Base-by-base conservation (phyloP, 148 eudicot genomes). In the Rhododendron vialii region DNA sequence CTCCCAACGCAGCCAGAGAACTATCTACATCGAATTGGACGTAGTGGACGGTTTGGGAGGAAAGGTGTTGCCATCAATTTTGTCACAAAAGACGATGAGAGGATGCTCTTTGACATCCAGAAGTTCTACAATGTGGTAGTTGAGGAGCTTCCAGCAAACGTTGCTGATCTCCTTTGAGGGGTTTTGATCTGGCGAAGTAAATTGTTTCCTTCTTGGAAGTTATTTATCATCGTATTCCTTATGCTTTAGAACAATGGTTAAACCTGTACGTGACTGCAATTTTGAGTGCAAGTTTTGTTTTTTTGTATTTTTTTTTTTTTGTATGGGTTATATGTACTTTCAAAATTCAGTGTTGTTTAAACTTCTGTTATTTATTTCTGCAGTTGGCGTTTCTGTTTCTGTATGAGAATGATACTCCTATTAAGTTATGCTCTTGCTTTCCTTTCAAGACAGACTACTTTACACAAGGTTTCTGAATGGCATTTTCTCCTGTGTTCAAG, bases 11-110 rank as follows among this genome's bases (percentile, higher is more conserved):
- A 94, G 84, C 94, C 96, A 0, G 96, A 94, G 88, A 94, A 93
- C 88, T 94, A 94, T 83, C 95, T 94, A 4, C 96, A 94, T 84
- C 89, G 95, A 84, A 93, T 94, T 83, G 96, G 96, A 43, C 90
- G 96, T 81, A 92, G 96, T 89, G 96, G 96, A 43, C 91, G 95
- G 69, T 93, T 94, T 69, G 96, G 96, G 59, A 94, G 96, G 87
- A 94, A 94, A 90, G 96, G 96, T 90, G 95, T 93, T 61, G 96
- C 96, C 41, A 93, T 94, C 74, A 94, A 94, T 84, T 94, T 94
- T 65, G 95, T 94, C 61, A 93, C 95, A 45, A 88, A 83, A 82
- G 94, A 92, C 55, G 96, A 94, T 84, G 95, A 92, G 74, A 91
- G 91, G 85, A 93, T 94, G 95, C 93, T 94, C 24, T 81, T 85